These are phyloP conservation scores for Esteya vermicola DNA, from an alignment of 2,329 filamentous ascomycete genomes.

Conservation along the genomic window DNA sequence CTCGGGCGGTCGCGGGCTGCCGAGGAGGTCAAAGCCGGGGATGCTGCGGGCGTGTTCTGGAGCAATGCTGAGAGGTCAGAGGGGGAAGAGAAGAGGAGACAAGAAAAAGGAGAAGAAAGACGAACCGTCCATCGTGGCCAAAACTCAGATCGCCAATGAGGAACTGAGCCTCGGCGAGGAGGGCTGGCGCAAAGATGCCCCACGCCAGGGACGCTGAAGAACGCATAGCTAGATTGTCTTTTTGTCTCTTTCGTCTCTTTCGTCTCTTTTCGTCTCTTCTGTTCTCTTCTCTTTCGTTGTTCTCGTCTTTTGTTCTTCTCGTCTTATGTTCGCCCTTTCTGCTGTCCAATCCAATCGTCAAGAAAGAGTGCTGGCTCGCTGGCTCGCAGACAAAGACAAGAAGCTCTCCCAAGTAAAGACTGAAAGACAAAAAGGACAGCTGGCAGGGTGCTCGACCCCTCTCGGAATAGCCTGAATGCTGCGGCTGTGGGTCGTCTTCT, in stretches of 20 bases:
- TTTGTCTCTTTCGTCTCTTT: neutral
- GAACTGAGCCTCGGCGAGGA: conserved; percentile 52
- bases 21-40: conserved; percentile 40
- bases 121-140: conserved; percentile 51
- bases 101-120: neutral
- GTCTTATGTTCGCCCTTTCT: too few species aligned
- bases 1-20: conserved; percentile 40
- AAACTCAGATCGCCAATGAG: conserved; percentile 65
- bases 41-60: conserved; percentile 37
- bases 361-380: too few species aligned
- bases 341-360: too few species aligned
- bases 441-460: too few species aligned
- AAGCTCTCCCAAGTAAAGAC: too few species aligned
- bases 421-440: too few species aligned
- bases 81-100: neutral
- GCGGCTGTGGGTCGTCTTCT: too few species aligned
- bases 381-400: too few species aligned
- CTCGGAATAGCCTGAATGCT: too few species aligned
- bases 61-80: conserved; percentile 40
- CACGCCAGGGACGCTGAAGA: conserved; percentile 7
- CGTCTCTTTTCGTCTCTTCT: neutral
- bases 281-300: neutral
- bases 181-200: conserved; percentile 20
- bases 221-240: conserved; percentile 6
- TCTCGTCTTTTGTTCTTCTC: neutral